A percentile compares a stretch with the other conserved stretches of the same genome.
Conservation (phyloP, 169 alveolate genomes). For the Plasmodium inui region DNA sequence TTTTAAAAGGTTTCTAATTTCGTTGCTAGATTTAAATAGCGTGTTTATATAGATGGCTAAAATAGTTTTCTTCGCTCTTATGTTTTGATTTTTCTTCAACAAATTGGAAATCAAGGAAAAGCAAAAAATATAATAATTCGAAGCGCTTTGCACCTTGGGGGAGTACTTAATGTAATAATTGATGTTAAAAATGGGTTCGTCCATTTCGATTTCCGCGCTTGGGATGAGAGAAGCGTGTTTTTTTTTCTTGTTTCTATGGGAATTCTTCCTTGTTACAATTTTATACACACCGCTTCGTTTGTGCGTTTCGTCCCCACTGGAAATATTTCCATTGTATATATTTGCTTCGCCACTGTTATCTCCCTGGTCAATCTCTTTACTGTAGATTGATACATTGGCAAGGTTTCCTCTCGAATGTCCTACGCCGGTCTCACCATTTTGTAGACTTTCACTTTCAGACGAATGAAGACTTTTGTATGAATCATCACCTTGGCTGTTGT, state of each 20-base stretch:
- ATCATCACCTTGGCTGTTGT: neutral
- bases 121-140: conserved; percentile 49
- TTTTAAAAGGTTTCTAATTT: conserved; percentile 59
- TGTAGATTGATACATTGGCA: neutral
- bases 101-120: conserved; percentile 71
- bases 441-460: neutral
- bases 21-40: conserved; percentile 46
- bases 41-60: conserved; percentile 59
- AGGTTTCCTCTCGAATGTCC: neutral
- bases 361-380: neutral
- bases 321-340: neutral
- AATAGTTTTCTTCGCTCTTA: conserved; percentile 62
- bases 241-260: neutral
- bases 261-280: neutral
- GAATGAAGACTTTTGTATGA: neutral
- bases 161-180: conserved; percentile 65
- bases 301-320: neutral
- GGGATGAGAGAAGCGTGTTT: neutral
- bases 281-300: neutral
- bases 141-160: neutral
- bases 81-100: conserved; percentile 57
- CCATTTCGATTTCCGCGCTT: neutral
- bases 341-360: neutral
- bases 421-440: neutral
- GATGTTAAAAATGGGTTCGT: conserved; percentile 31